phyloP scores from a whole-genome alignment of 163 green algal genomes.

The Coccomyxa subellipsoidea region DNA sequence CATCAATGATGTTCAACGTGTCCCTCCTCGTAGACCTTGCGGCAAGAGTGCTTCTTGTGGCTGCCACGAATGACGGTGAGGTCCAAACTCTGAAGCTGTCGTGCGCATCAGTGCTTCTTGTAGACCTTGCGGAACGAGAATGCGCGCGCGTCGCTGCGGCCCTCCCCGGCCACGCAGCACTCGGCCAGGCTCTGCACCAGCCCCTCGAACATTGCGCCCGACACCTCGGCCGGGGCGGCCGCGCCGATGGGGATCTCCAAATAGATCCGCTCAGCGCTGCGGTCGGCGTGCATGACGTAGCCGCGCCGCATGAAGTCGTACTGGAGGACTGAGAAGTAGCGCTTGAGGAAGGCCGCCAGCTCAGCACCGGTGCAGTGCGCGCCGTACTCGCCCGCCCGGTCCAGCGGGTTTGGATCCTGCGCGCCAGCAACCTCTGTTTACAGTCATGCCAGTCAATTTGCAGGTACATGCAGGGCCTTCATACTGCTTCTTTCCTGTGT shows the following conservation, averaged over 20 bases:
- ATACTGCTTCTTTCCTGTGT: too few relatives aligned
- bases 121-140: not conserved
- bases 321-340: slow-evolving; percentile 3
- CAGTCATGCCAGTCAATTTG: not conserved
- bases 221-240: slow-evolving; percentile 1
- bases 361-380: not conserved
- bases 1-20: too few relatives aligned
- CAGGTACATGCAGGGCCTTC: not conserved
- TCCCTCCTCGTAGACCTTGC: too few relatives aligned
- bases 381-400: not conserved
- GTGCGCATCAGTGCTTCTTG: not conserved
- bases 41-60: too few relatives aligned
- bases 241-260: slow-evolving; percentile 5
- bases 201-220: not conserved
- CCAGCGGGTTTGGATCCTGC: not conserved
- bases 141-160: not conserved
- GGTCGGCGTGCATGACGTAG: not conserved
- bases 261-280: not conserved
- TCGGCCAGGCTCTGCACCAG: not conserved
- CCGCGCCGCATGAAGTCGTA: slow-evolving; percentile 3
- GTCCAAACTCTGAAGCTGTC: too few relatives aligned
- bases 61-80: too few relatives aligned
- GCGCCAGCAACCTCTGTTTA: not conserved
- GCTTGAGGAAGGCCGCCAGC: slow-evolving; percentile 4
- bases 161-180: not conserved